Evolutionary conservation across 2,329 filamentous ascomycete genomes (phyloP).

Genomic region (Ophiostoma tasmaniense): DNA sequence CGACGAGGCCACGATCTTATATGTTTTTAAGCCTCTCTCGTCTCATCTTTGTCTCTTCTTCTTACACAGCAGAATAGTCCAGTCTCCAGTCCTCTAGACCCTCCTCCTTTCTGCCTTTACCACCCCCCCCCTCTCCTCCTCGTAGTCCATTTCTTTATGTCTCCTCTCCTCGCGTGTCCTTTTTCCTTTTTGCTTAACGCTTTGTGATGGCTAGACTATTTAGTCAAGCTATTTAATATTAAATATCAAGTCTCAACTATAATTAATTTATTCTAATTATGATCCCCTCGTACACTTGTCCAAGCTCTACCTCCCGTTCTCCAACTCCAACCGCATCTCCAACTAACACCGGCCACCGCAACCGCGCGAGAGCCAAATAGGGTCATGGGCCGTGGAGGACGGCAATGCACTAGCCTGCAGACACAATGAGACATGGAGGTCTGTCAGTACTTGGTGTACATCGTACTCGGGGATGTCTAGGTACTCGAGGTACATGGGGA

Average conservation of each 20-base stretch:
- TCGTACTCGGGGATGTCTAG: no score
- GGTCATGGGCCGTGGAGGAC: background rate
- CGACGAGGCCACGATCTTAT: background rate
- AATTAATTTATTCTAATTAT: background rate
- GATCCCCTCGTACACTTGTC: background rate
- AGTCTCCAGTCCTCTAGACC: background rate
- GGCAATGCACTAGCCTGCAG: no score
- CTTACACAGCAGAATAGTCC: background rate
- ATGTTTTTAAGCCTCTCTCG: background rate
- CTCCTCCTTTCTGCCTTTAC: background rate
- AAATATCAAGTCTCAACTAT: no score
- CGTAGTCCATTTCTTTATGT: background rate
- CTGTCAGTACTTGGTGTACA: background rate
- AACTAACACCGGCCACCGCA: background rate
- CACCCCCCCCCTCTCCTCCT: background rate
- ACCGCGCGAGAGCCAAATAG: background rate
- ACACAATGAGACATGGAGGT: no score
- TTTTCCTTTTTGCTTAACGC: background rate
- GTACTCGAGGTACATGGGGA: background rate
- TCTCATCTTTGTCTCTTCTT: background rate
- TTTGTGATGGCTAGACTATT: background rate
- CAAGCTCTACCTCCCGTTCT: background rate
- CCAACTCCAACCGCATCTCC: background rate
- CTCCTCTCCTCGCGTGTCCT: background rate
- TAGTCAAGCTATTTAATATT: no score